Evolutionary conservation across 2,329 filamentous ascomycete genomes (phyloP).

Genomic region (Scedosporium apiospermum): DNA sequence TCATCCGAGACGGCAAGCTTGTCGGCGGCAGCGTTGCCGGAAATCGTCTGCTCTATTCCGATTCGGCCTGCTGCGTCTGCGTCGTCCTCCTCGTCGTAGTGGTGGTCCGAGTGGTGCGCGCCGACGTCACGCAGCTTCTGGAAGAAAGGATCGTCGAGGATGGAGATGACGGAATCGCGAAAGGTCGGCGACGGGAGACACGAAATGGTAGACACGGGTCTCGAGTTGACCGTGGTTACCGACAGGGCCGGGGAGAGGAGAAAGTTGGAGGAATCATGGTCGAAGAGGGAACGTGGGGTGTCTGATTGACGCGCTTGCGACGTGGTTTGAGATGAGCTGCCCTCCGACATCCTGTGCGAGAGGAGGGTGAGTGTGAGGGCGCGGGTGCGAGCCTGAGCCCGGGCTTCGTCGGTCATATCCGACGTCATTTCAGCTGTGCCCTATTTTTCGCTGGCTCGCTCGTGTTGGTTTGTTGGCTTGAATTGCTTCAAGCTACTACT

Average conservation of each 20-base stretch:
- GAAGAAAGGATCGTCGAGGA: constrained; percentile 48
- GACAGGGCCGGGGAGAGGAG: constrained; percentile 4
- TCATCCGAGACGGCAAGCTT: not conserved
- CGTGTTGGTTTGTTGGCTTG: not conserved
- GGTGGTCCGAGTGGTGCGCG: constrained; percentile 21
- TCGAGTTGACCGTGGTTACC: constrained; percentile 4
- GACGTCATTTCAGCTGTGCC: not conserved
- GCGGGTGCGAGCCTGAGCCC: not conserved
- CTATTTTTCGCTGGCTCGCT: not conserved
- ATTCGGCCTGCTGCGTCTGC: constrained; percentile 14
- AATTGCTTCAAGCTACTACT: not conserved
- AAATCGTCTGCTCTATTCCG: constrained; percentile 4
- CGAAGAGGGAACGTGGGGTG: constrained; percentile 4
- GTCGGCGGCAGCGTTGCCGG: not conserved
- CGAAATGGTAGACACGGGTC: constrained; percentile 2
- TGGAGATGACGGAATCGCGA: constrained; percentile 41
- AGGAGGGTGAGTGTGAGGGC: too few species aligned
- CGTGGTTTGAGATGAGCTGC: constrained; percentile 1
- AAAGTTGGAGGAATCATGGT: constrained; percentile 5
- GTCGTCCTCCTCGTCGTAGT: constrained; percentile 15
- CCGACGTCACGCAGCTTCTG: constrained; percentile 20
- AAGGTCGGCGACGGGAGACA: not conserved
- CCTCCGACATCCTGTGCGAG: not conserved
- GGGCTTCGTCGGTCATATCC: constrained; percentile 5
- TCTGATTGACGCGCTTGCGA: constrained; percentile 4